These are phyloP conservation scores for Vickermania ingenoplastis DNA, from an alignment of 208 protist species.

Conservation along the genomic window DNA sequence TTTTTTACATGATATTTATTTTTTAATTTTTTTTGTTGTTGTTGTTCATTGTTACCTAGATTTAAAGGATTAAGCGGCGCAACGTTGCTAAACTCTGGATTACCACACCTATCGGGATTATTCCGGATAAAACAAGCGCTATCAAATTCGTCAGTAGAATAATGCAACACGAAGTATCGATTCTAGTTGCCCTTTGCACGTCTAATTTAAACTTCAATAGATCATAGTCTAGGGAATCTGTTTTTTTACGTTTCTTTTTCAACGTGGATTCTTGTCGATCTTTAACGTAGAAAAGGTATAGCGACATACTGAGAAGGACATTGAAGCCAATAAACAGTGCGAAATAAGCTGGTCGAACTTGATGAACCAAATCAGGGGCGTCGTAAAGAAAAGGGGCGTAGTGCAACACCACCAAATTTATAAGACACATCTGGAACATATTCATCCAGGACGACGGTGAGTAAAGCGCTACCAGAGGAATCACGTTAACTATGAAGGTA, in stretches of 20 bases:
- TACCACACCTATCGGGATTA: not conserved
- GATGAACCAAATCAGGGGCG: conserved; percentile 26
- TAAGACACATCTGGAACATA: conserved; percentile 24
- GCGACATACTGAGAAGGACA: conserved; percentile 8
- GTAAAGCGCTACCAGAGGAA: conserved; percentile 26
- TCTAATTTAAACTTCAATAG: not conserved
- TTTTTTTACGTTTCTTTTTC: not conserved
- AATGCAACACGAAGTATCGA: conserved; percentile 1
- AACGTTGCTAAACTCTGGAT: not conserved
- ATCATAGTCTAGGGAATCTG: not conserved
- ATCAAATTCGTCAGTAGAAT: not conserved
- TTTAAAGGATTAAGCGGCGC: not conserved
- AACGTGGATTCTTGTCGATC: not conserved
- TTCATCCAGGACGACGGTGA: conserved; percentile 54
- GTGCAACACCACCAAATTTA: conserved; percentile 50
- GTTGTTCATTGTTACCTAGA: too few relatives aligned
- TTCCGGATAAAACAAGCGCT: not conserved
- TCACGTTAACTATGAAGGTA: conserved; percentile 39
- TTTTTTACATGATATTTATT: too few relatives aligned
- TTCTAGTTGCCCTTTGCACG: not conserved
- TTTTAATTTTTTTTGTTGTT: too few relatives aligned
- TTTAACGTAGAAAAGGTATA: conserved; percentile 50
- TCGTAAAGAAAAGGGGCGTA: conserved; percentile 44
- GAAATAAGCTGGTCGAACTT: conserved; percentile 14
- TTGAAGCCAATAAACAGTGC: conserved; percentile 30